Evolutionary conservation across 306 rosid species (phyloP), one percentile per base, ranked within the genome.

Genomic region (Cucurbita maxima): DNA sequence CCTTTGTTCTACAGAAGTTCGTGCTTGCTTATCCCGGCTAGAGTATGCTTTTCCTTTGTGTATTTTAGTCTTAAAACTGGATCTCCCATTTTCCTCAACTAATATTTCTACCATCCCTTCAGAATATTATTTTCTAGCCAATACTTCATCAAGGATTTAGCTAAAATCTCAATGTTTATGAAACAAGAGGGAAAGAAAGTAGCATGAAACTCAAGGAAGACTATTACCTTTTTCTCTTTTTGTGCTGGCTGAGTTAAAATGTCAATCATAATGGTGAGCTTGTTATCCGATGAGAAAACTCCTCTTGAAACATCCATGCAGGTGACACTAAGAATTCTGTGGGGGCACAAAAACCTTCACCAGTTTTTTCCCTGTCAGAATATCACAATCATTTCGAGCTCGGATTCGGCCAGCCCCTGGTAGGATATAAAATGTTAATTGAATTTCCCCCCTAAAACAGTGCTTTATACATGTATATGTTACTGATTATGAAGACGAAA

Each of bases 381-480:
- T 77, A 83, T 59, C 62, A 37, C 47, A 72, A 83, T 71, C 87
- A 81, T 78, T 84, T 87, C 76, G 97, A 88, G 88, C 87, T 90
- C 8, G 96, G 98, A 74, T 87, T 92, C 72, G 69, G 83, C 79
- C 98, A 86, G 80, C 98, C 96, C 13, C 38, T 84, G 98, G 98
- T 90, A 80, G 58, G 73, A 22, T 25, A 20, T 25, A 22, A 6
- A 47, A 48, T 22, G 58, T 47, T 47, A 3, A 3, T 68, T 50
- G 14, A n/a, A 68, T 25, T 25, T 22, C 4, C 30, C 6, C 18
- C 7, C 15, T 11, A 13, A 13, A 25, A 25, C 14, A 68, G 14
- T 25, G 57, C 12, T 7, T 20, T 45, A 25, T 45, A 22, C 13
- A 47, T 47, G 47, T 45, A 25, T 22, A 20, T 45, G 8, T 47